Evolutionary conservation across 768 basidiomycete species (phyloP).

Genomic region (Baorangia bicolor): DNA sequence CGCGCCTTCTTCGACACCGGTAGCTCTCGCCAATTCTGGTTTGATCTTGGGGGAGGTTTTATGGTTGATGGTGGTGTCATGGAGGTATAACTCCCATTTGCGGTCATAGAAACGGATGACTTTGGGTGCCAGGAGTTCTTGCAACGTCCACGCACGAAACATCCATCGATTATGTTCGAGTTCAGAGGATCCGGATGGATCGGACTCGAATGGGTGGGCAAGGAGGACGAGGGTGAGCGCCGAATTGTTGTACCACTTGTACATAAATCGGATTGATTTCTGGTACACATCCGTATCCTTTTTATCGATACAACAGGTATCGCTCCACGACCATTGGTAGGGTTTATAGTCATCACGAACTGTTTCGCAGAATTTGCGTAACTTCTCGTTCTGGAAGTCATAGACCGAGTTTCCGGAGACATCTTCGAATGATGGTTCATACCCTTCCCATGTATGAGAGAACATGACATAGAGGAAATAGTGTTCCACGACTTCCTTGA

Average conservation of each 20-base stretch:
- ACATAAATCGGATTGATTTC: slow-evolving; percentile 13
- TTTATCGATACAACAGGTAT: slow-evolving; percentile 14
- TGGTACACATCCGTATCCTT: neutral
- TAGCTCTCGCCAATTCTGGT: neutral
- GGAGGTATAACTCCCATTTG: slow-evolving; percentile 1
- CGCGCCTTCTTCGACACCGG: neutral
- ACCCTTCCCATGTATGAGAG: slow-evolving; percentile 16
- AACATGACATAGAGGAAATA: slow-evolving; percentile 20
- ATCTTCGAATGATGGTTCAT: slow-evolving; percentile 8
- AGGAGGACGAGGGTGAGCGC: slow-evolving; percentile 15
- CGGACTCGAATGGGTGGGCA: neutral
- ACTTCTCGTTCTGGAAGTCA: slow-evolving; percentile 3
- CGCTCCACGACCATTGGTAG: slow-evolving; percentile 11
- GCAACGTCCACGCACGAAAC: slow-evolving; percentile 14
- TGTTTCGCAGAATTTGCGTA: slow-evolving; percentile 7
- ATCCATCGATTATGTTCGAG: slow-evolving; percentile 17
- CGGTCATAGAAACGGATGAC: slow-evolving; percentile 12
- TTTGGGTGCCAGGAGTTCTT: slow-evolving; percentile 13
- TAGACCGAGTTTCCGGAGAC: neutral
- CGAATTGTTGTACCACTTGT: slow-evolving; percentile 14
- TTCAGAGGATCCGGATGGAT: neutral
- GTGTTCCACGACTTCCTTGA: neutral
- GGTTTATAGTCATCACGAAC: neutral
- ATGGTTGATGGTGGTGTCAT: neutral
- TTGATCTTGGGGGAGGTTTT: neutral